Base-by-base conservation (phyloP, 257 asterid species). In the Plantago ovata region DNA sequence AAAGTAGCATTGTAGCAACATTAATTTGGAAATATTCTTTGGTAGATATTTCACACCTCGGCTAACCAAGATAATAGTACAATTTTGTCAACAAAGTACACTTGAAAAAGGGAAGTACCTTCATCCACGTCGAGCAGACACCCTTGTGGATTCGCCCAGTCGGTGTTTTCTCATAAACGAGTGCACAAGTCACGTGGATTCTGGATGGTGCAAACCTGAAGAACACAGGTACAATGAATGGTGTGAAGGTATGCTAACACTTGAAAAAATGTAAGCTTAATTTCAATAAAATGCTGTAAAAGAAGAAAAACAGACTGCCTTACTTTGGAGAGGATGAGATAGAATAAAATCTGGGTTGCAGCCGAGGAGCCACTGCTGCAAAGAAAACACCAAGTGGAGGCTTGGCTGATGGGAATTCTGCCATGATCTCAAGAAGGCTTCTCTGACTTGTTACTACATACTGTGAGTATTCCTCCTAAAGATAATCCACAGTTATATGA, bases 61-160 rank as follows among this genome's bases (percentile, higher is more conserved):
- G 41, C 32, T 19, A 43, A 38, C 19, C 49, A 50, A 47, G 68
- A 44, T 32, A 42, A 28, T n/a, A 28, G 20, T 48, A 16, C 28
- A 10, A 19, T 44, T 57, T 33, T 22, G 57, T 33, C 21, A 24
- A 38, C 11, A 33, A 65, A 47, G 24, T 69, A 41, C 46, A 39
- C 23, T 43, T 50, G 46, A 38, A 36, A 50, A 56, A 42, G 20
- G 61, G 20, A 52, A 61, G 53, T 79, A 92, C 98, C 96, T 85
- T 92, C 79, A 92, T 92, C 98, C 98, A 92, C 38, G 98, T 92
- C 9, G 98, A 92, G 73, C 98, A 92, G 40, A 88, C 75, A 42
- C 98, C 98, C 84, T 81, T 85, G 78, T 92, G 98, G 62, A 85
- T 69, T 68, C 95, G 75, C 60, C 98, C 98, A 11, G 89, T 59